Evolutionary conservation across 768 basidiomycete genomes (phyloP).

Genomic region (Dendrothele bispora): DNA sequence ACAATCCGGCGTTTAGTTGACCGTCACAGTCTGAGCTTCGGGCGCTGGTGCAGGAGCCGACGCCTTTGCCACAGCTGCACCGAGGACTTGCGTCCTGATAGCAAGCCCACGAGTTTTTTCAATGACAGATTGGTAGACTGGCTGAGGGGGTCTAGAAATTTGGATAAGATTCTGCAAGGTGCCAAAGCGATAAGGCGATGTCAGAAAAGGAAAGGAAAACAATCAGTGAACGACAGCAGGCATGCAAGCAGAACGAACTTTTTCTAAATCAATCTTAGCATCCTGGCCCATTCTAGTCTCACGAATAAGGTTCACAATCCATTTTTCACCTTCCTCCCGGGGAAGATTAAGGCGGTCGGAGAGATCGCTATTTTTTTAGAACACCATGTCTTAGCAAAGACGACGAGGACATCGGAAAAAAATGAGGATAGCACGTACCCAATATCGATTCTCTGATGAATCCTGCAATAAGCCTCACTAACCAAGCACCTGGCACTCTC

Average conservation of each 20-base stretch:
- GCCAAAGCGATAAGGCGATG: not conserved
- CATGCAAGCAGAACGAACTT: constrained; percentile 48
- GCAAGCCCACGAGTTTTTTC: constrained; percentile 93
- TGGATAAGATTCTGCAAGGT: constrained; percentile 87
- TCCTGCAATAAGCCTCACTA: constrained; percentile 96
- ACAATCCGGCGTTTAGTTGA: constrained; percentile 19
- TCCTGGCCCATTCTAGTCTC: constrained; percentile 97
- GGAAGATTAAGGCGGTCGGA: constrained; percentile 92
- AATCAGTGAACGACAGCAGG: not conserved
- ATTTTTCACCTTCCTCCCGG: constrained; percentile 96
- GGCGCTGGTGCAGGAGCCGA: constrained; percentile 9
- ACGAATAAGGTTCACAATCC: constrained; percentile 98
- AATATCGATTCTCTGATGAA: constrained; percentile 91
- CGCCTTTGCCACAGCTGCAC: constrained; percentile 59
- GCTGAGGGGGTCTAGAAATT: constrained; percentile 86
- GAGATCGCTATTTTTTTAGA: constrained; percentile 60
- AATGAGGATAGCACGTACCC: constrained; percentile 43
- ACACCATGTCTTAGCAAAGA: not conserved
- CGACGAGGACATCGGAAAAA: not conserved
- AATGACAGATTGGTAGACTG: constrained; percentile 91
- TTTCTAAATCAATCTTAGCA: constrained; percentile 96
- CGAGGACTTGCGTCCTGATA: constrained; percentile 87
- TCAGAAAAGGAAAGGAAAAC: not conserved
- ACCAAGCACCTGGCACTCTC: constrained; percentile 96
- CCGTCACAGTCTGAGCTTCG: constrained; percentile 15